Percentiles rank a stretch among this genome's conserved stretches.
Evolutionary conservation across 345 rosid genomes (phyloP).

Genomic region (Pistacia integerrima): DNA sequence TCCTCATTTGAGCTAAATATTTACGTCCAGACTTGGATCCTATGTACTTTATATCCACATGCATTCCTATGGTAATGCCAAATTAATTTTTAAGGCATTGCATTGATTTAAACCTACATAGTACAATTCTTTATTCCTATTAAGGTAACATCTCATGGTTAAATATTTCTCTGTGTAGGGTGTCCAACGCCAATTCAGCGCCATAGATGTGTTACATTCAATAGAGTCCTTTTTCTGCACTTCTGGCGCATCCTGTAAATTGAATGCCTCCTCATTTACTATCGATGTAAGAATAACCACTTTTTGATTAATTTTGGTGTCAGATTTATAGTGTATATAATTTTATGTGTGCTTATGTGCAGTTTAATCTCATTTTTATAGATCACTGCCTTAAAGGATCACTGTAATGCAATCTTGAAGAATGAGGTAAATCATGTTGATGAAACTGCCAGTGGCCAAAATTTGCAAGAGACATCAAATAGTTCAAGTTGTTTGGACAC

Average conservation of each 20-base stretch:
- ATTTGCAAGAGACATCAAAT: constrained; percentile 27
- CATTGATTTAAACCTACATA: too few species aligned
- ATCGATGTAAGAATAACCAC: constrained; percentile 60
- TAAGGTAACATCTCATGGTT: not conserved
- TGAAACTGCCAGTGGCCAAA: constrained; percentile 22
- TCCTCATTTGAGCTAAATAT: constrained; percentile 2
- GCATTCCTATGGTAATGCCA: not conserved
- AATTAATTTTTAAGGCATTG: not conserved
- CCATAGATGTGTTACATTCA: constrained; percentile 67
- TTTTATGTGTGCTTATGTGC: constrained; percentile 28
- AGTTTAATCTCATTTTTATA: constrained; percentile 32
- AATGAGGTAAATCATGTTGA: constrained; percentile 29
- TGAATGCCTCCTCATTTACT: constrained; percentile 55
- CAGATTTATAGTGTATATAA: constrained; percentile 11
- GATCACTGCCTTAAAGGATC: constrained; percentile 58
- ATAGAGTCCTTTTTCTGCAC: constrained; percentile 58
- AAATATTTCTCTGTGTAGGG: constrained; percentile 44
- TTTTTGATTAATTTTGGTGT: constrained; percentile 6
- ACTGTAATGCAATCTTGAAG: constrained; percentile 52
- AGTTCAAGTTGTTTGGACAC: constrained; percentile 35
- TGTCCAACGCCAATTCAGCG: constrained; percentile 69
- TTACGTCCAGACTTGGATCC: not conserved
- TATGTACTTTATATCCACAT: not conserved
- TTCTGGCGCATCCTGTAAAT: constrained; percentile 62
- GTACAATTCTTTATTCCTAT: not conserved